A percentile compares a stretch with the other conserved stretches of the same genome.
Evolutionary conservation across 768 basidiomycete genomes (phyloP).

Genomic region (Dioszegia aurantiaca): DNA sequence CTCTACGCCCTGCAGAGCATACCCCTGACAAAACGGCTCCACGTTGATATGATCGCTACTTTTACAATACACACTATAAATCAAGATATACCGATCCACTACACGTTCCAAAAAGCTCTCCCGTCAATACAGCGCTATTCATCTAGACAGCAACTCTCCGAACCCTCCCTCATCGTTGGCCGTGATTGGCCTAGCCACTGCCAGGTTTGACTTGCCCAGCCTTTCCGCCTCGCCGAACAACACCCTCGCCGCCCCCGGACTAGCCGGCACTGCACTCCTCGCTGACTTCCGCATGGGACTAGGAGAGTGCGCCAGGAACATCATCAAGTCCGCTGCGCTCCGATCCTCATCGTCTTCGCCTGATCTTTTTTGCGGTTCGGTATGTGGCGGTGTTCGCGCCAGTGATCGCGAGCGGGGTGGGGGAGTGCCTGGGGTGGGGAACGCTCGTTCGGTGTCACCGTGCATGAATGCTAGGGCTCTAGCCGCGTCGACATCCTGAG

Average conservation of each 20-base stretch:
- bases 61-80: too few relatives aligned
- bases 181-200: constrained; percentile 39
- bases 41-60: too few relatives aligned
- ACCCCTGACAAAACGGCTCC: too few relatives aligned
- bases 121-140: too few relatives aligned
- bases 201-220: constrained; percentile 34
- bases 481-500: constrained; percentile 47
- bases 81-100: too few relatives aligned
- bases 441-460: not conserved
- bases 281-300: constrained; percentile 25
- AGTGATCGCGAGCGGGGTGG: constrained; percentile 7
- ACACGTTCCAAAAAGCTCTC: too few relatives aligned
- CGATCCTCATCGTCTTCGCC: constrained; percentile 34
- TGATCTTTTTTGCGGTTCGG: constrained; percentile 18
- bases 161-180: constrained; percentile 12
- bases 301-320: constrained; percentile 50
- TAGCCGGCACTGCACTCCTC: not conserved
- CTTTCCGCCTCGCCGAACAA: constrained; percentile 37
- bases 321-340: constrained; percentile 50
- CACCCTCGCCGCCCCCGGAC: constrained; percentile 34
- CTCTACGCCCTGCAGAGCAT: too few relatives aligned
- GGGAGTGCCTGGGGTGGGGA: constrained; percentile 5
- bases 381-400: constrained; percentile 5
- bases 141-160: not conserved
- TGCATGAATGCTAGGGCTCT: constrained; percentile 45